These are phyloP conservation scores for Clavariopsis aquatica DNA, from an alignment of 495 filamentous ascomycete genomes.

Conservation along the genomic window DNA sequence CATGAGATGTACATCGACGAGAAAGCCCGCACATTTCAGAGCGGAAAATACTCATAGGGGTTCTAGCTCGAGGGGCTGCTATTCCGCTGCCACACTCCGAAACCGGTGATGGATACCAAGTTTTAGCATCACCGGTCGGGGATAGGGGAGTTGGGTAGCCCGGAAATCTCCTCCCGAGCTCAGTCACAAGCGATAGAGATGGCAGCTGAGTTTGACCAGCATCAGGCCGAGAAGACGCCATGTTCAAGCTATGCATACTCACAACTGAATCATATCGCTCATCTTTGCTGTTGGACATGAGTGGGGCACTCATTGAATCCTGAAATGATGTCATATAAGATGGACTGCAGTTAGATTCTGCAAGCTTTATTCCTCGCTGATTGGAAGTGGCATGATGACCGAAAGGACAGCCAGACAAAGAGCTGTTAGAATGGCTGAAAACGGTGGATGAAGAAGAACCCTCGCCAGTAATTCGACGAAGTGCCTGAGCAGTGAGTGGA, in stretches of 20 bases:
- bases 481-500: slow-evolving; percentile 26
- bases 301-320: slow-evolving; percentile 2
- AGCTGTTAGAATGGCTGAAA: background rate
- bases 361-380: background rate
- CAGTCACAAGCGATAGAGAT: slow-evolving; percentile 10
- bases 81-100: slow-evolving; percentile 13
- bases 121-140: slow-evolving; percentile 18
- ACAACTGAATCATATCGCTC: slow-evolving; percentile 11
- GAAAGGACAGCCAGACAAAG: background rate
- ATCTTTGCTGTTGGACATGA: background rate
- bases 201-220: background rate
- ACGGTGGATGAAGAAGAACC: slow-evolving; percentile 7
- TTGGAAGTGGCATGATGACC: background rate
- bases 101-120: slow-evolving; percentile 12
- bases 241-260: slow-evolving; percentile 28
- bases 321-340: slow-evolving; percentile 20
- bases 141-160: slow-evolving; percentile 24
- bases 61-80: background rate
- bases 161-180: background rate
- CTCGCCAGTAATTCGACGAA: slow-evolving; percentile 29
- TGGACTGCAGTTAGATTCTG: background rate
- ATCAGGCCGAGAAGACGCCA: background rate
- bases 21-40: slow-evolving; percentile 27
- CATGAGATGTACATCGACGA: slow-evolving; percentile 14
- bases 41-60: slow-evolving; percentile 29